These are phyloP conservation scores for Serendipita indica DNA, from an alignment of 768 basidiomycete species.

Conservation along the genomic window DNA sequence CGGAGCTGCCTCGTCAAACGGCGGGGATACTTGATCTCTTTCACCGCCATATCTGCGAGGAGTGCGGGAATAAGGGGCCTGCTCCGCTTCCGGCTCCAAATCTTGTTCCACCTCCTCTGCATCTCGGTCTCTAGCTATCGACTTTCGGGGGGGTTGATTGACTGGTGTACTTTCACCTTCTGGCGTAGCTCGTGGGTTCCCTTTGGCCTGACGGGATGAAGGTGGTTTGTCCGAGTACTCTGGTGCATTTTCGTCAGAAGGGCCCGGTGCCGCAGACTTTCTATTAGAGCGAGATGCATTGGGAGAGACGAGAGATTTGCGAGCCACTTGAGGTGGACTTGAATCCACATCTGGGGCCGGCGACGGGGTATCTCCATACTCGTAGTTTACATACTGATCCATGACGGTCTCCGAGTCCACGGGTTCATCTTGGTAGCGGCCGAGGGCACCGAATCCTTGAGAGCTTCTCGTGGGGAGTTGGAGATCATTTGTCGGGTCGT, in stretches of 20 bases:
- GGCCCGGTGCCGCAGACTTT: neutral
- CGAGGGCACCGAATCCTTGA: neutral
- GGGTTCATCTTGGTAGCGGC: neutral
- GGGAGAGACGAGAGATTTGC: neutral
- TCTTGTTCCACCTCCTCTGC: neutral
- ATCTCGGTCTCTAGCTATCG: neutral
- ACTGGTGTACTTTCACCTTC: neutral
- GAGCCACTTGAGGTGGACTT: slow-evolving; percentile 2
- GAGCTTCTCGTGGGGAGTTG: neutral
- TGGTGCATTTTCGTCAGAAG: neutral
- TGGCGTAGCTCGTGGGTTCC: neutral
- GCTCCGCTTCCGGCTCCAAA: too few species aligned
- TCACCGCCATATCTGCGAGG: neutral
- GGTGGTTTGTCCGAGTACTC: neutral
- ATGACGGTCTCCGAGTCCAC: slow-evolving; percentile 3
- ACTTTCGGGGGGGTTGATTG: neutral
- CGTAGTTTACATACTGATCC: neutral
- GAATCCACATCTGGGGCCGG: neutral
- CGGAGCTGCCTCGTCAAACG: neutral
- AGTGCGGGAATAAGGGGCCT: too few species aligned
- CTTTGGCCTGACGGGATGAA: slow-evolving; percentile 1
- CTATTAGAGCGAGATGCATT: neutral
- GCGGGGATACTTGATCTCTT: neutral
- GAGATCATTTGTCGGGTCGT: neutral
- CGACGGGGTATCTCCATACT: neutral